A percentile compares a stretch with the other conserved stretches of the same genome.
Conservation (phyloP, 2,329 filamentous ascomycete genomes). For the Rosellinia necatrix region DNA sequence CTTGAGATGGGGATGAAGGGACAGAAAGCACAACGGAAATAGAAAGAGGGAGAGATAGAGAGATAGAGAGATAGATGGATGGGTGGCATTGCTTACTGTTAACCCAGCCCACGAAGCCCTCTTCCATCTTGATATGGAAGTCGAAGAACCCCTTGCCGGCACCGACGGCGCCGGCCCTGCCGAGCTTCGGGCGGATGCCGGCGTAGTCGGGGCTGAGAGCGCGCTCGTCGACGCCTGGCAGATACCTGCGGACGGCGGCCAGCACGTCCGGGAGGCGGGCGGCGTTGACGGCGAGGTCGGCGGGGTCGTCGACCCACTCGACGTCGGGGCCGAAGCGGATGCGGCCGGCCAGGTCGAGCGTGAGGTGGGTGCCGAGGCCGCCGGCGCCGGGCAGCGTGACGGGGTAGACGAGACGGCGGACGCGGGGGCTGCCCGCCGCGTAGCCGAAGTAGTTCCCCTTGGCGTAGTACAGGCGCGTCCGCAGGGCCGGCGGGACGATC, state of each 20-base stretch:
- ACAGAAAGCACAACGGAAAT: not conserved
- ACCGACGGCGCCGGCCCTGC: conserved; percentile 60
- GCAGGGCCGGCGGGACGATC: conserved; percentile 61
- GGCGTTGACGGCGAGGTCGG: conserved; percentile 70
- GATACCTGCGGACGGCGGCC: conserved; percentile 74
- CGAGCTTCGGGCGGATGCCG: conserved; percentile 87
- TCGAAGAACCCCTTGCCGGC: conserved; percentile 76
- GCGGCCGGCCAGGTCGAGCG: conserved; percentile 81
- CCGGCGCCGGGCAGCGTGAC: conserved; percentile 80
- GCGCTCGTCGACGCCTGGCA: conserved; percentile 71
- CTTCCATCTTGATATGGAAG: conserved; percentile 78
- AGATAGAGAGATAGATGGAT: not conserved
- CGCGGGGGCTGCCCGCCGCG: conserved; percentile 62
- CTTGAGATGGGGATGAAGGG: not conserved
- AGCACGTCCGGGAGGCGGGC: conserved; percentile 69
- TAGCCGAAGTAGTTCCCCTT: conserved; percentile 98
- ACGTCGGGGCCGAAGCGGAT: conserved; percentile 94
- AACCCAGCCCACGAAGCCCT: conserved; percentile 80
- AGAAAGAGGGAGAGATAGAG: not conserved
- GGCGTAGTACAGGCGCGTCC: conserved; percentile 73
- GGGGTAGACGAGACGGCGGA: conserved; percentile 82
- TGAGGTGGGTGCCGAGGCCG: conserved; percentile 91
- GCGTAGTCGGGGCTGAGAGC: conserved; percentile 82
- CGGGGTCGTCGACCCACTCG: conserved; percentile 80
- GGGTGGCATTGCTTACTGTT: conserved; percentile 53